Base-by-base conservation (phyloP, 345 rosid genomes). In the Populus pruinosa region DNA sequence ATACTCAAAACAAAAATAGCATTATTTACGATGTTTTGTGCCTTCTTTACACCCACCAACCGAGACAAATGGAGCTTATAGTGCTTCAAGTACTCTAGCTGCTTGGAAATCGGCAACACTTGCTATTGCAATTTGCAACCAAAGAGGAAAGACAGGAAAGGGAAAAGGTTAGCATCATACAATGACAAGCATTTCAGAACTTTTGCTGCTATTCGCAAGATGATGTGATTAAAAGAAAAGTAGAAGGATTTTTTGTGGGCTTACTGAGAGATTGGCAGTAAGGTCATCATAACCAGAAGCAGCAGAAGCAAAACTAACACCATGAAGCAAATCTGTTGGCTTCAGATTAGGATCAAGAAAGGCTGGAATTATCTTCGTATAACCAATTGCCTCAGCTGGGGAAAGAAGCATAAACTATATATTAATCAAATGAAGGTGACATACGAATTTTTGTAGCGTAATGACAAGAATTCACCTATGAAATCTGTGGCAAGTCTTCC, bases 291-390 rank as follows among this genome's bases (percentile, higher is more conserved):
- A 94, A 36, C 98, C 98, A 25, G 98, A 91, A 84, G 86, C 98
- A 25, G 98, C 95, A 14, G 98, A 94, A 62, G 96, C 97, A 79
- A 94, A 92, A 79, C 98, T 94, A 72, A 90, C 96, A 21, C 97
- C 97, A 66, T 84, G 89, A 70, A 84, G 66, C 64, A 94, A 72
- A 69, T 92, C 90, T 17, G 41, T n/a, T 62, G 76, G 79, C 47
- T 82, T 91, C 76, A 89, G 59, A 23, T 77, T 76, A 67, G 90
- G 88, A 80, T 90, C 90, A 41, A 92, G 96, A 82, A 86, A 94
- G 25, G 92, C 93, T 25, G 96, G 91, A 71, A 92, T 73, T 11
- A 78, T 80, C 72, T 79, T 87, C 29, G 88, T 82, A 74, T 83
- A 84, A 23, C 98, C 94, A 27, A 94, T 53, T 56, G 87, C 91